Percentiles rank a stretch among this genome's conserved stretches.
These are phyloP conservation scores for Trametes sanguinea DNA, from an alignment of 768 basidiomycete species.

Conservation along the genomic window DNA sequence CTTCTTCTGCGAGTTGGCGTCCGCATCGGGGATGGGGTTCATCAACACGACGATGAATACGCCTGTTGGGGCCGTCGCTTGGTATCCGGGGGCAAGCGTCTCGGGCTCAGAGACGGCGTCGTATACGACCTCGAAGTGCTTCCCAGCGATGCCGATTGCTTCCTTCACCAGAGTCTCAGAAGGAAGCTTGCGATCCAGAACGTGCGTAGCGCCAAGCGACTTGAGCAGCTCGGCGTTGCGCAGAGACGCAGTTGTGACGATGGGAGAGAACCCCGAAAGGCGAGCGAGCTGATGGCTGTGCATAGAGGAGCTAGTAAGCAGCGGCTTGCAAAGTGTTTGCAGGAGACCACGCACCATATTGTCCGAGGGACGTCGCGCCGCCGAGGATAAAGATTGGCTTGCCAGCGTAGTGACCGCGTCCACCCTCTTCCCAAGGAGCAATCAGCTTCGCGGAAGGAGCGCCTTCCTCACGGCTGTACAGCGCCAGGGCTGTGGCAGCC, in stretches of 20 bases:
- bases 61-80: conserved; percentile 27
- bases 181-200: conserved; percentile 30
- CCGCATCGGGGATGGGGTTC: not conserved
- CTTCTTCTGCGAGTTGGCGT: conserved; percentile 8
- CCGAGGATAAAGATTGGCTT: conserved; percentile 31
- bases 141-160: conserved; percentile 23
- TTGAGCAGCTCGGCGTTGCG: conserved; percentile 28
- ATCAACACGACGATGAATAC: conserved; percentile 22
- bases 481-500: conserved; percentile 13
- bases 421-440: conserved; percentile 29
- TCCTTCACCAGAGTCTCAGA: conserved; percentile 9
- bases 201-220: conserved; percentile 30
- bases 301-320: not conserved
- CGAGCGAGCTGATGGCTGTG: conserved; percentile 32
- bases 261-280: conserved; percentile 34
- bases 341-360: conserved; percentile 25
- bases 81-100: conserved; percentile 26
- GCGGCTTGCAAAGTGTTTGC: no score
- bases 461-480: conserved; percentile 14
- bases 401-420: conserved; percentile 25
- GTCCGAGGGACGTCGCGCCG: conserved; percentile 32
- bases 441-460: conserved; percentile 21
- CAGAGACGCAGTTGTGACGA: conserved; percentile 32
- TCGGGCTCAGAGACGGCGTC: conserved; percentile 27
- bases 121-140: conserved; percentile 26